Evolutionary conservation across 2,329 filamentous ascomycete species (phyloP), one percentile per base, ranked within the genome.

Genomic region (Clonostachys chloroleuca): DNA sequence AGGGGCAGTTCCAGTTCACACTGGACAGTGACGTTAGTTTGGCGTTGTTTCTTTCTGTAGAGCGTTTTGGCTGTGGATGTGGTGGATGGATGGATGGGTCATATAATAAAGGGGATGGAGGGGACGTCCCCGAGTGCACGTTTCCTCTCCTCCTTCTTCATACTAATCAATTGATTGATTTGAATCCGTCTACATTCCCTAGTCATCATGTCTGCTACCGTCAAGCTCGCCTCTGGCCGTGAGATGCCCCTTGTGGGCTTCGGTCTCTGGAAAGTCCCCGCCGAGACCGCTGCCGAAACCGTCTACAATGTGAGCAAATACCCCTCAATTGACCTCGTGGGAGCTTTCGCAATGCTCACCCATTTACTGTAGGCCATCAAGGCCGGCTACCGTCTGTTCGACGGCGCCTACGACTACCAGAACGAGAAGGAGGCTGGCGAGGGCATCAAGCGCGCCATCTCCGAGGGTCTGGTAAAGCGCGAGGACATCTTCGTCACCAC

Each of bases 401-500:
- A 78, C 55, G 67, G 71, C 50, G 75, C 75, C 5, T 77, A 73
- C 61, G 73, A 75, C 59, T 86, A 86, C 58, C 72, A 74, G 47
- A 89, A 85, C 49, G 84, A 87, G 61, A 74, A 73, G 47, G 81
- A 84, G 46, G 83, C 86, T 1, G 86, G 83, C 12, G 67, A 74
- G 53, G 86, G 80, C 17, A 80, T 88, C 58, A 78, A 73, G 54
- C 76, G 65, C 40, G 76, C 75, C 42, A 77, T 79, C 55, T 59
- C 60, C 8, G 73, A 83, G 51, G 79, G 79, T 34, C 75, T 84
- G 42, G 74, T 88, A 12, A 82, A 84, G 44, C 66, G 88, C 49
- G 83, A 87, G 67, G 89, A 95, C 34, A 84, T 95, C 61, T 95
- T 95, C 78, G 80, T 95, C 62, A 87, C 91, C 52, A 89, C 85